Conservation (phyloP, 2,329 filamentous ascomycete species). For the Cadophora sp. region DNA sequence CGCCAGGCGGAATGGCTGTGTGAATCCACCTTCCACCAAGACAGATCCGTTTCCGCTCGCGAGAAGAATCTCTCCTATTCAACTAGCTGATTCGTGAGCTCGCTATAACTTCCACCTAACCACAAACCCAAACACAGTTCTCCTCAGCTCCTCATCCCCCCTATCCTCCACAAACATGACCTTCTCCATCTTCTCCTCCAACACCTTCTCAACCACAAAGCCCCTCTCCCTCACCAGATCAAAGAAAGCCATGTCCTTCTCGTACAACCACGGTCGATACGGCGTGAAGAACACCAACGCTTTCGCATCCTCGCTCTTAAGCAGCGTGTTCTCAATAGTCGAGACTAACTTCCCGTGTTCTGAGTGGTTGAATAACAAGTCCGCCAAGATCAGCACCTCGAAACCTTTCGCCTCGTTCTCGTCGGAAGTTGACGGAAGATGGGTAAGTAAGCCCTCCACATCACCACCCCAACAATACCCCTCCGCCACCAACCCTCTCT, state of each 20-base stretch:
- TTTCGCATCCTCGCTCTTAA: slow-evolving; percentile 45
- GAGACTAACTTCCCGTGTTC: slow-evolving; percentile 81
- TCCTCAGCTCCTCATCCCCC: slow-evolving; percentile 80
- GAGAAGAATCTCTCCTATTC: no score
- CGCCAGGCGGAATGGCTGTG: no score
- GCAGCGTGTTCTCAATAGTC: slow-evolving; percentile 73
- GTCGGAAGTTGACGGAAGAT: slow-evolving; percentile 49
- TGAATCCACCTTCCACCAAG: no score
- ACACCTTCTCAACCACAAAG: slow-evolving; percentile 78
- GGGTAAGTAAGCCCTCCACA: slow-evolving; percentile 60
- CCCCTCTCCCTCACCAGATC: slow-evolving; percentile 74
- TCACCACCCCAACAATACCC: slow-evolving; percentile 87
- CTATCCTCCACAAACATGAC: slow-evolving; percentile 90
- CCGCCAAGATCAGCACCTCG: slow-evolving; percentile 84
- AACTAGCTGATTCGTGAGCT: no score
- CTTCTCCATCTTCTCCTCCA: slow-evolving; percentile 82
- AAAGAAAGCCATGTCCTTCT: slow-evolving; percentile 88
- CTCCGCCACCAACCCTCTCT: slow-evolving; percentile 57
- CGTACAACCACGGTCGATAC: slow-evolving; percentile 87
- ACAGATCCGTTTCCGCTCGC: no score
- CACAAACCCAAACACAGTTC: slow-evolving; percentile 65
- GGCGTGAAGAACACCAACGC: slow-evolving; percentile 94
- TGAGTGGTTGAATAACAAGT: slow-evolving; percentile 89
- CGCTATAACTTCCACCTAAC: slow-evolving; percentile 38
- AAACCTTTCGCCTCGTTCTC: slow-evolving; percentile 54